A percentile compares a stretch with the other conserved stretches of the same genome.
Evolutionary conservation across 2,329 filamentous ascomycete genomes (phyloP).

Genomic region (Ophioceras dolichostomum): DNA sequence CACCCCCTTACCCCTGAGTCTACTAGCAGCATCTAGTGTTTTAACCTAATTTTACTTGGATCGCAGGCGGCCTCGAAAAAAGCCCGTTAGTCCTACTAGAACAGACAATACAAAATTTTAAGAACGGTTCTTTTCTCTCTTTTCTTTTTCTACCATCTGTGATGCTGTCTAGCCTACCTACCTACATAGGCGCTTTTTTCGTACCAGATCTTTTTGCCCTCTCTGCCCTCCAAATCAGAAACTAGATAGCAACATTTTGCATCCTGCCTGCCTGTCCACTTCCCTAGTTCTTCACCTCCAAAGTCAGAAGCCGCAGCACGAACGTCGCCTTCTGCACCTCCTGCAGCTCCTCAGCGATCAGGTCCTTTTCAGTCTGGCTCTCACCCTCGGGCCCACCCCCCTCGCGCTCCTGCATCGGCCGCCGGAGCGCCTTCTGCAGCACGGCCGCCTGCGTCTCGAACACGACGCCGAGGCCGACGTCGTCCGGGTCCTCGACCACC

Average conservation of each 20-base stretch:
- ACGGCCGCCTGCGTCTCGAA: constrained; percentile 55
- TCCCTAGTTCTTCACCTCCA: constrained; percentile 30
- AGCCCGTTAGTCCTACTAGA: no score
- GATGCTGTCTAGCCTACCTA: no score
- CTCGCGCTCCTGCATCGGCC: constrained; percentile 50
- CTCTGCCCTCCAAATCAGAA: background rate
- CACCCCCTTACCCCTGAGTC: background rate
- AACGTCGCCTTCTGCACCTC: constrained; percentile 9
- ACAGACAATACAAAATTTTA: no score
- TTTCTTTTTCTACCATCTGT: background rate
- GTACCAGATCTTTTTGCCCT: constrained; percentile 1
- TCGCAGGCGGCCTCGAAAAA: constrained; percentile 13
- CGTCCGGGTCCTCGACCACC: constrained; percentile 67
- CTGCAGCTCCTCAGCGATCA: constrained; percentile 5
- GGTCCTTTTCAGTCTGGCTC: constrained; percentile 1
- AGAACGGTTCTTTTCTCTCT: constrained; percentile 1
- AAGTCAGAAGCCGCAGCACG: constrained; percentile 56
- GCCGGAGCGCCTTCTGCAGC: constrained; percentile 67
- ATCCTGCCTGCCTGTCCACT: no score
- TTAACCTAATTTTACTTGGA: no score
- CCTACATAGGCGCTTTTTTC: no score
- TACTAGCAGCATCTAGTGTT: background rate
- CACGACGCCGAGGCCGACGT: constrained; percentile 56
- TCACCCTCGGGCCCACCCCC: background rate
- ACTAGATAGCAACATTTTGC: no score